Evolutionary conservation across 2,329 filamentous ascomycete genomes (phyloP).

Genomic region (Fusarium euwallaceae): DNA sequence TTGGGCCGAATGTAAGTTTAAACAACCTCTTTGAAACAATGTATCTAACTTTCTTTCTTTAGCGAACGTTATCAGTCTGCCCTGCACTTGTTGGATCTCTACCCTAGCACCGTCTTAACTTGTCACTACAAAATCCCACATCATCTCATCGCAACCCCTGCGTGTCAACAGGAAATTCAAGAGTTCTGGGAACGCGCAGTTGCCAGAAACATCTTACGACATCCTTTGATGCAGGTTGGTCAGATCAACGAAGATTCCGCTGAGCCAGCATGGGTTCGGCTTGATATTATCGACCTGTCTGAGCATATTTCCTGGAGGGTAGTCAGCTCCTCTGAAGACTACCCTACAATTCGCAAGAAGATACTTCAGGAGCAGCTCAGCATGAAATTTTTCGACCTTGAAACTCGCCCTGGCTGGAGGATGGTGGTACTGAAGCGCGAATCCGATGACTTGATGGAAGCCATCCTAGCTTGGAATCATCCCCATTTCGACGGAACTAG

Average conservation of each 20-base stretch:
- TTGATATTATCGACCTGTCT: slow-evolving; percentile 30
- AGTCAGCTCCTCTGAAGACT: background rate
- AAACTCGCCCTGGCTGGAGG: slow-evolving; percentile 14
- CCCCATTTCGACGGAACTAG: background rate
- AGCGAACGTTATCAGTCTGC: slow-evolving; percentile 2
- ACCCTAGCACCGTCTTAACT: slow-evolving; percentile 13
- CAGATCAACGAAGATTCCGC: slow-evolving; percentile 22
- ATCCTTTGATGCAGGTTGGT: slow-evolving; percentile 40
- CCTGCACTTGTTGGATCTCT: background rate
- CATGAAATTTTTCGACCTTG: slow-evolving; percentile 19
- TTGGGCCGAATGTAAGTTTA: background rate
- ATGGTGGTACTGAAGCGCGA: slow-evolving; percentile 15
- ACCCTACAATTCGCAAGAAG: background rate
- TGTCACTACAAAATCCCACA: slow-evolving; percentile 26
- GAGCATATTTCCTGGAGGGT: slow-evolving; percentile 37
- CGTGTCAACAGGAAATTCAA: background rate
- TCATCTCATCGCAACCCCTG: background rate
- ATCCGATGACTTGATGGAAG: slow-evolving; percentile 10
- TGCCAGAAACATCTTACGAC: slow-evolving; percentile 28
- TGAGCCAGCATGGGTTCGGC: slow-evolving; percentile 28
- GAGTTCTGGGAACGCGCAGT: slow-evolving; percentile 17
- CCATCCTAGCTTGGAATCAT: slow-evolving; percentile 31
- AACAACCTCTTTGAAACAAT: background rate
- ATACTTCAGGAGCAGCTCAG: slow-evolving; percentile 17
- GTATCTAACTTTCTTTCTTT: background rate